phyloP scores from a whole-genome alignment of 805 yeast species.

The Barnettozyma botsteinii region DNA sequence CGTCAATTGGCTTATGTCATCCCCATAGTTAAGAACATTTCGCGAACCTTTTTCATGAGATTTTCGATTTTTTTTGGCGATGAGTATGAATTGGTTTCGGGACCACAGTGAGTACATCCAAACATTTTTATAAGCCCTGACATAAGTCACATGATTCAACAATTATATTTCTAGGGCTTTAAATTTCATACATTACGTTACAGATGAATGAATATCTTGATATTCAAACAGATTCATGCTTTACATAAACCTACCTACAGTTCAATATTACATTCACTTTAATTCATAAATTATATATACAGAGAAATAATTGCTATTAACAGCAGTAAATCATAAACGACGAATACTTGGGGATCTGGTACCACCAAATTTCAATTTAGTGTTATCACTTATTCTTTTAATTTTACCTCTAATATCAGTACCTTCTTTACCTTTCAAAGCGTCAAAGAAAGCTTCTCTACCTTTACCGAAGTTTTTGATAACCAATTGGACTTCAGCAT shows the following conservation, averaged over 20 bases:
- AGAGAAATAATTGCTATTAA: too few species aligned
- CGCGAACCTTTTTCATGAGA: neutral
- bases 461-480: conserved; percentile 85
- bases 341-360: conserved; percentile 76
- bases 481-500: conserved; percentile 66
- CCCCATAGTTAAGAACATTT: neutral
- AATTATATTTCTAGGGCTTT: too few species aligned
- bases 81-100: too few species aligned
- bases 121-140: neutral
- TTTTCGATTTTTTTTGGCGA: too few species aligned
- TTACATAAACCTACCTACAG: too few species aligned
- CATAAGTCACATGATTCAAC: neutral
- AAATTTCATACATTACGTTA: too few species aligned
- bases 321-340: conserved; percentile 55
- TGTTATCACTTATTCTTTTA: conserved; percentile 67
- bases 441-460: conserved; percentile 77
- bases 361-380: conserved; percentile 90
- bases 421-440: conserved; percentile 88
- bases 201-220: too few species aligned
- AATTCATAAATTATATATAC: neutral
- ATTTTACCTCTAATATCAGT: conserved; percentile 57
- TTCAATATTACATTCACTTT: neutral
- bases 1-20: neutral
- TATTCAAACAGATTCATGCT: too few species aligned
- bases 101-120: neutral